Percentiles rank a stretch among this genome's conserved stretches.
These are phyloP conservation scores for Tolypocladium inflatum DNA, from an alignment of 2,329 filamentous ascomycete species.

Conservation along the genomic window DNA sequence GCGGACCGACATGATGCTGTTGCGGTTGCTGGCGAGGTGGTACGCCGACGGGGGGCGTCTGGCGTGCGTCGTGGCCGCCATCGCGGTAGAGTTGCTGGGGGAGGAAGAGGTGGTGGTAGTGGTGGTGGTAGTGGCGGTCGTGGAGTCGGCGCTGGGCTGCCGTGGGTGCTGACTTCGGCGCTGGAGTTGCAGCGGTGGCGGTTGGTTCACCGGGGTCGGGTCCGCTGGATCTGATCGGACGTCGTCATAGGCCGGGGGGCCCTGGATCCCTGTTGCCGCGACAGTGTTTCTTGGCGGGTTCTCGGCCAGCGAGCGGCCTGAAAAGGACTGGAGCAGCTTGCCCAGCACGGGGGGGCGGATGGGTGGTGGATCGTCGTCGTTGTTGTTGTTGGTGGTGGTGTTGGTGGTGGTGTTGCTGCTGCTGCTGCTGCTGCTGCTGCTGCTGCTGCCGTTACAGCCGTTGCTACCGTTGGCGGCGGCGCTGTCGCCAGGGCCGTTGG, in stretches of 20 bases:
- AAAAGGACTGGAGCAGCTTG: conserved; percentile 8
- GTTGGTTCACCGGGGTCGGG: not conserved
- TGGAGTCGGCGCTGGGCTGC: not conserved
- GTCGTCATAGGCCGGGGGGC: conserved; percentile 22
- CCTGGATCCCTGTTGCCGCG: conserved; percentile 7
- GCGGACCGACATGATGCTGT: conserved; percentile 41
- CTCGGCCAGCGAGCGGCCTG: not conserved
- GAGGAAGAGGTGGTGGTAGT: not conserved
- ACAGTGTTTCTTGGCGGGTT: not conserved
- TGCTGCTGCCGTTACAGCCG: conserved; percentile 1
- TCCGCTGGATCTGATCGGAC: conserved; percentile 11
- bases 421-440: not conserved
- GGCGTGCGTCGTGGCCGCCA: conserved; percentile 14
- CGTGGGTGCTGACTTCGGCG: conserved; percentile 3
- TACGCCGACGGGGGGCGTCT: conserved; percentile 11
- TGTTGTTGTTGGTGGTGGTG: not conserved
- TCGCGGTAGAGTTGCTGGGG: conserved; percentile 4
- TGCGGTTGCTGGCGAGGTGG: conserved; percentile 27
- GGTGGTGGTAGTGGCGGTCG: no score
- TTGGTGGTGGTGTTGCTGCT: not conserved
- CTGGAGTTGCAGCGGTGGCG: not conserved
- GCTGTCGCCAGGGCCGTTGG: not conserved
- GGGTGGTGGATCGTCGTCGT: no score
- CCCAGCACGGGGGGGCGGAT: conserved; percentile 3
- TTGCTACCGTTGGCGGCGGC: not conserved